phyloP scores from a whole-genome alignment of 1,284 basidiomycete species.

The Naganishia sp. region DNA sequence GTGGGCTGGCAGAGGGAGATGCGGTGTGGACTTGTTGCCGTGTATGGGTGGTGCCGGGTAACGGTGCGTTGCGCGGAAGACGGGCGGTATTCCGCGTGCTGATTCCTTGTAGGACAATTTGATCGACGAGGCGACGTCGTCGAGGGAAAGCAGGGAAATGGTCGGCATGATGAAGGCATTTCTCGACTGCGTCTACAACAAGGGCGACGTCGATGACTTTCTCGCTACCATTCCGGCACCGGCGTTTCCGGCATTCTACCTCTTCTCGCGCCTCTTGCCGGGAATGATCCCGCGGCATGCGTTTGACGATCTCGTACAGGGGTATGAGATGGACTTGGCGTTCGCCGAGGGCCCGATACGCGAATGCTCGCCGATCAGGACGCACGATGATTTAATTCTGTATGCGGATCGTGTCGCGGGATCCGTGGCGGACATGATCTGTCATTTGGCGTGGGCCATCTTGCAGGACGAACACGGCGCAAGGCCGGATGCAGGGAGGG shows the following conservation, averaged over 20 bases:
- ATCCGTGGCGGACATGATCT: conserved; percentile 54
- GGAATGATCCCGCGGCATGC: conserved; percentile 49
- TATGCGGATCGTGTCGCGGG: conserved; percentile 56
- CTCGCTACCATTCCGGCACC: conserved; percentile 34
- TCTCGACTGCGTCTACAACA: conserved; percentile 14
- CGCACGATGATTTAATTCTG: conserved; percentile 49
- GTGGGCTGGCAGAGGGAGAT: conserved; percentile 47
- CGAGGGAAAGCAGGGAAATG: conserved; percentile 9
- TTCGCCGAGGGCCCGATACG: conserved; percentile 35
- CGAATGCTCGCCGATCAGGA: conserved; percentile 45
- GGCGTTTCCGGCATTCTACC: conserved; percentile 47
- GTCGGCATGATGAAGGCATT: conserved; percentile 27
- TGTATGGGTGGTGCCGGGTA: conserved; percentile 49
- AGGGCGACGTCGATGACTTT: conserved; percentile 32
- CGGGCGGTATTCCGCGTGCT: background rate
- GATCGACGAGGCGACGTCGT: conserved; percentile 24
- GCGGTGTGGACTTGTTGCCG: conserved; percentile 45
- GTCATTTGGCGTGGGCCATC: conserved; percentile 53
- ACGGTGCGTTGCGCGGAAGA: conserved; percentile 39
- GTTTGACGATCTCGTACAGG: conserved; percentile 54
- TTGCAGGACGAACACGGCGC: conserved; percentile 27
- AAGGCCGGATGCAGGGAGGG: conserved; percentile 1
- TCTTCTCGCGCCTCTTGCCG: conserved; percentile 48
- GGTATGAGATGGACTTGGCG: conserved; percentile 51
- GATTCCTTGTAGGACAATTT: conserved; percentile 15